A percentile compares a stretch with the other conserved stretches of the same genome.
These are phyloP conservation scores for Fomitopsis palustris DNA, from an alignment of 1,284 basidiomycete species.

Conservation along the genomic window DNA sequence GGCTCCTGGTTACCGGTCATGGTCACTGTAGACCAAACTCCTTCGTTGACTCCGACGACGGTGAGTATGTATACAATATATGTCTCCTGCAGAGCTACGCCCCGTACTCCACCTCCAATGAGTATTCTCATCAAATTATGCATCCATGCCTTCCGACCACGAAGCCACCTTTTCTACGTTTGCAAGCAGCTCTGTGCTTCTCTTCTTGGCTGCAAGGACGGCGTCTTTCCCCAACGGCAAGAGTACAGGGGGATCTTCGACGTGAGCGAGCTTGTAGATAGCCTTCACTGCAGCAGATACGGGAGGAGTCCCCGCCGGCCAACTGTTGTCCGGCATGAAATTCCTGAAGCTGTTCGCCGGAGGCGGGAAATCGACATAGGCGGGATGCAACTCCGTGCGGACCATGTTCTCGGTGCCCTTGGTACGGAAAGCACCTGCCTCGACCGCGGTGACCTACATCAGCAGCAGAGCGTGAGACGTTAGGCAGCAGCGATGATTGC, in stretches of 20 bases:
- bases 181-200: background rate
- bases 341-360: background rate
- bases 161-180: conserved; percentile 6
- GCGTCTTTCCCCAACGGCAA: conserved; percentile 10
- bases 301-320: background rate
- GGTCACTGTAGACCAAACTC: too few relatives aligned
- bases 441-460: conserved; percentile 7
- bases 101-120: too few relatives aligned
- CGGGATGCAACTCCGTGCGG: background rate
- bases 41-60: too few relatives aligned
- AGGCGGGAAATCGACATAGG: background rate
- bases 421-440: conserved; percentile 5
- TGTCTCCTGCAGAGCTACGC: too few relatives aligned
- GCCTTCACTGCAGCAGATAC: background rate
- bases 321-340: background rate
- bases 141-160: conserved; percentile 6
- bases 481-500: background rate
- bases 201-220: background rate
- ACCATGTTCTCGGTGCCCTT: background rate
- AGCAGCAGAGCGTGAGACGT: background rate
- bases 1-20: too few relatives aligned
- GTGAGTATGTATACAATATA: too few relatives aligned
- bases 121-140: too few relatives aligned
- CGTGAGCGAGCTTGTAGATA: conserved; percentile 1
- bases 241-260: conserved; percentile 7